Evolutionary conservation across 78 protist genomes (phyloP).

Genomic region (Tieghemostelium lacteum): DNA sequence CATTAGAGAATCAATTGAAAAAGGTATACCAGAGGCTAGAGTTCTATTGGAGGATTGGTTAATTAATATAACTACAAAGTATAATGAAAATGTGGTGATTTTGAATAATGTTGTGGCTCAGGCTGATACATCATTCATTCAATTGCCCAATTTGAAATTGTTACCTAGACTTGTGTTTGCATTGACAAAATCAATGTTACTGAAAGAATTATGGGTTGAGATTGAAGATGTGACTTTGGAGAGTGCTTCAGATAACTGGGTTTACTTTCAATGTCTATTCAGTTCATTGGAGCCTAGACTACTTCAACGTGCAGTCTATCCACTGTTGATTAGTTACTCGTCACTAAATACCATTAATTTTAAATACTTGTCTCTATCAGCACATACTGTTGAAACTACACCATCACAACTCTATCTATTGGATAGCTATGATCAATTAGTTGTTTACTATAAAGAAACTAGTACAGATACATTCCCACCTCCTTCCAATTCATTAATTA

Average conservation of each 20-base stretch:
- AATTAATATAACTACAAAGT: conserved; percentile 10
- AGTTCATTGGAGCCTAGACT: conserved; percentile 24
- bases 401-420: conserved; percentile 41
- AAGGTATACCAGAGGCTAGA: conserved; percentile 27
- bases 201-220: not conserved
- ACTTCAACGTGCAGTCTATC: conserved; percentile 59
- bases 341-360: conserved; percentile 45
- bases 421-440: conserved; percentile 25
- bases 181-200: not conserved
- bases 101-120: not conserved
- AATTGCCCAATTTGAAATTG: conserved; percentile 20
- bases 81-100: conserved; percentile 62
- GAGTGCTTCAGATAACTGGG: conserved; percentile 49
- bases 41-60: conserved; percentile 11
- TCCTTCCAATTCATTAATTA: conserved; percentile 42
- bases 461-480: conserved; percentile 38
- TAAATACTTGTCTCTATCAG: conserved; percentile 46
- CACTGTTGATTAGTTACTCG: conserved; percentile 25
- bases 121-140: conserved; percentile 25
- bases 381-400: not conserved
- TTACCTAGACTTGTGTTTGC: conserved; percentile 62
- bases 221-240: conserved; percentile 4
- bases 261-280: conserved; percentile 11
- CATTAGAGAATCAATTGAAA: conserved; percentile 33
- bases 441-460: conserved; percentile 13